Base-by-base conservation (phyloP, 108 stramenopile genomes). In the Cyclotella atomus region DNA sequence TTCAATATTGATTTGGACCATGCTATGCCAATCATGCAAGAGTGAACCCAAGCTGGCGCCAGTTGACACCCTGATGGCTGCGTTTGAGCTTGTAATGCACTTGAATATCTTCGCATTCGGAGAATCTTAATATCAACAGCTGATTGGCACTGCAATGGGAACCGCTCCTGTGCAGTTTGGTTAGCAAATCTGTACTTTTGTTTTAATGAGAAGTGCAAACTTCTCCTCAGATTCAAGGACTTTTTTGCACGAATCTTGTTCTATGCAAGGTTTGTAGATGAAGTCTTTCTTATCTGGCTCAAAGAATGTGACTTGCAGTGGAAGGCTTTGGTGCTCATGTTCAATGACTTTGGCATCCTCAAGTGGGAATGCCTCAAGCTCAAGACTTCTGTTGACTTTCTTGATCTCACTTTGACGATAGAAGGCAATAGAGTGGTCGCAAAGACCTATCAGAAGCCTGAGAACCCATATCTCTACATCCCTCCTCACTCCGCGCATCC, bases 161-260 rank as follows among this genome's bases (percentile, higher is more conserved):
- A 75, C 74, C n/a, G 30, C 52, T 10, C 66, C 17, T 65, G 52
- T 2, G 74, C 74, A 68, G 53, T 38, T 0, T 23, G 28, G 1
- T 75, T 67, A n/a, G 74, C 74, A 10, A 67, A 43, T 20, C 32
- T 75, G 8, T 75, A 75, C 55, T 75, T 67, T 44, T 54, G 65
- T 8, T 68, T 3, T 17, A 57, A 75, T 25, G 65, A 68, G 29
- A 57, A 57, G 29, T 1, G 32, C 2, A n/a, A 0, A 0, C 29
- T 57, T 1, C 2, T 57, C 1, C 29, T 30, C 2, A 15, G 15
- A 3, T 57, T 57, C 29, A 28, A 32, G 1, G 56, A 57, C 2
- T 0, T 15, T 19, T 15, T 57, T 1, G 15, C 29, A 1, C 12
- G 29, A 15, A 57, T 57, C 56, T 2, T 8, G 2, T 57, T 57